A percentile compares a stretch with the other conserved stretches of the same genome.
Conservation (phyloP, 768 basidiomycete species). For the Rubroboletus satanas region DNA sequence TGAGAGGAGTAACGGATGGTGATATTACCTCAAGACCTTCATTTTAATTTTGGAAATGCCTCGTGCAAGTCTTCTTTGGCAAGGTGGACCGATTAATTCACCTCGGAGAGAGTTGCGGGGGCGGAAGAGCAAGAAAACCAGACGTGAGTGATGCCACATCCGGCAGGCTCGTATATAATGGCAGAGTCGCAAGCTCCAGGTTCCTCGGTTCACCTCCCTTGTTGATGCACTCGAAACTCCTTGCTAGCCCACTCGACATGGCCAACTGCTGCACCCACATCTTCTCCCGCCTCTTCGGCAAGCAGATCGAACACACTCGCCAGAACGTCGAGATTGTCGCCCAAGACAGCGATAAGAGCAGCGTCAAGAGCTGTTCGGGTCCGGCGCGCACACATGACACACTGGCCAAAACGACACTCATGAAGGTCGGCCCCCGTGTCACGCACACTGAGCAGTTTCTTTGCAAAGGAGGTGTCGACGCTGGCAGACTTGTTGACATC, state of each 20-base stretch:
- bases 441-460: conserved; percentile 34
- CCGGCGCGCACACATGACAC: conserved; percentile 29
- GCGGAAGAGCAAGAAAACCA: conserved; percentile 15
- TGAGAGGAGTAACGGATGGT: conserved; percentile 22
- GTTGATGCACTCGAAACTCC: conserved; percentile 25
- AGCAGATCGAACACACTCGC: conserved; percentile 17
- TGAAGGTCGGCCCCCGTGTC: conserved; percentile 32
- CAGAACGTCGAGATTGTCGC: conserved; percentile 20
- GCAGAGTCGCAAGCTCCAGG: conserved; percentile 2
- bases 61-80: conserved; percentile 24
- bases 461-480: conserved; percentile 36
- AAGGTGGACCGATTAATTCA: conserved; percentile 16
- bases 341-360: conserved; percentile 22
- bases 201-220: conserved; percentile 9
- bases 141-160: conserved; percentile 14
- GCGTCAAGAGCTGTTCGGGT: conserved; percentile 33
- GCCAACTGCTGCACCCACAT: conserved; percentile 20
- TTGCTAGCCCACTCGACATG: conserved; percentile 25
- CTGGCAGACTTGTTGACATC: conserved; percentile 31
- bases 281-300: conserved; percentile 23
- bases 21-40: conserved; percentile 33
- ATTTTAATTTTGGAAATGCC: conserved; percentile 26
- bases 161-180: conserved; percentile 23
- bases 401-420: conserved; percentile 22
- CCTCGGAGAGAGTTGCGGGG: conserved; percentile 15